phyloP scores from a whole-genome alignment of 2,329 filamentous ascomycete species.

The Dothistroma pini region DNA sequence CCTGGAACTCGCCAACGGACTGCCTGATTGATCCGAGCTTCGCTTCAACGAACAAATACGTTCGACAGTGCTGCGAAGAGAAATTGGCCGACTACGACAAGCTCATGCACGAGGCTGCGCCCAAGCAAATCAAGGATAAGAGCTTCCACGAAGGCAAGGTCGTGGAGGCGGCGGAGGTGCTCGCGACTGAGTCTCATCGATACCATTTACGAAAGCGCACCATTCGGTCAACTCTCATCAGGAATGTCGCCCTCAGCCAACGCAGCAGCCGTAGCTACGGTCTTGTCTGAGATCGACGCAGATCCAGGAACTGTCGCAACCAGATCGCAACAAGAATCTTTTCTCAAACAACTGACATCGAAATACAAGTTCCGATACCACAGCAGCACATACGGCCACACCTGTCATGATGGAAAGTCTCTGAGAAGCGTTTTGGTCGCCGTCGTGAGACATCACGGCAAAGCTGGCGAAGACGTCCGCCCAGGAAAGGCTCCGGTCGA shows the following conservation, averaged over 20 bases:
- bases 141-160: background rate
- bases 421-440: slow-evolving; percentile 4
- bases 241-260: background rate
- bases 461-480: background rate
- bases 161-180: background rate
- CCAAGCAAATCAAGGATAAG: background rate
- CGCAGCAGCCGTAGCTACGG: slow-evolving; percentile 4
- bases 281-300: slow-evolving; percentile 2
- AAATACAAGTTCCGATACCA: slow-evolving; percentile 6
- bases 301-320: background rate
- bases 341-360: slow-evolving; percentile 2
- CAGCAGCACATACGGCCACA: slow-evolving; percentile 8
- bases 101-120: background rate
- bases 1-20: background rate
- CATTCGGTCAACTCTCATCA: too few relatives aligned
- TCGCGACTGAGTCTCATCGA: background rate
- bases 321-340: background rate
- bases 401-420: slow-evolving; percentile 7
- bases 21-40: background rate
- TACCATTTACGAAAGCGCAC: too few relatives aligned
- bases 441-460: slow-evolving; percentile 1
- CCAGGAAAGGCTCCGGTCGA: slow-evolving; percentile 1
- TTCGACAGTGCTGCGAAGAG: background rate
- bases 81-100: background rate
- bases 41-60: background rate